These are phyloP conservation scores for Aureobasidium sp. DNA, from an alignment of 2,329 filamentous ascomycete genomes.

Conservation along the genomic window DNA sequence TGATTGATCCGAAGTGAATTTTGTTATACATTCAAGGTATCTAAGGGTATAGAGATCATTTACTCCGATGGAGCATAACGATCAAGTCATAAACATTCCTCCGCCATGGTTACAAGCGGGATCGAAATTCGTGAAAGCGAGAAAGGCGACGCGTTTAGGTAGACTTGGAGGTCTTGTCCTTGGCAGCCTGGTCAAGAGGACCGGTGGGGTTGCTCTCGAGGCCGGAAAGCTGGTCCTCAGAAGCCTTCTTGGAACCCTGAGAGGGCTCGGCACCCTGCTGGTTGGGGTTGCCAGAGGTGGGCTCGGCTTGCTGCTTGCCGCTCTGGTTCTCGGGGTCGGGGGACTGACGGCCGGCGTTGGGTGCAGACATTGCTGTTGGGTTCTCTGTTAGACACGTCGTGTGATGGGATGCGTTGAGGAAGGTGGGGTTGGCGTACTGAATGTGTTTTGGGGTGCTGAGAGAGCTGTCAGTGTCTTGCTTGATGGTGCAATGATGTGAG, in stretches of 20 bases:
- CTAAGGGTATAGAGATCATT: neutral
- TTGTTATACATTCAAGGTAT: conserved; percentile 9
- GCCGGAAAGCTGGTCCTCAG: conserved; percentile 47
- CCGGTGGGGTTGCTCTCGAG: conserved; percentile 61
- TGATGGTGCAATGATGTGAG: neutral
- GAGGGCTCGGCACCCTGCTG: conserved; percentile 40
- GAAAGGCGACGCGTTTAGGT: neutral
- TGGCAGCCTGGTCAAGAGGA: conserved; percentile 53
- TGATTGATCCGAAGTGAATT: neutral
- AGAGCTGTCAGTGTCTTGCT: neutral
- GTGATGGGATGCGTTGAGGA: conserved; percentile 23
- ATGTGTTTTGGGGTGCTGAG: neutral
- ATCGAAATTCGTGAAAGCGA: conserved; percentile 9
- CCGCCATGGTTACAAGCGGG: neutral
- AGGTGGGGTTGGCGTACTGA: conserved; percentile 9
- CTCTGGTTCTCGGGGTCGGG: conserved; percentile 64
- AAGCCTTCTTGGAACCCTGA: conserved; percentile 43
- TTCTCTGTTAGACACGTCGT: conserved; percentile 1
- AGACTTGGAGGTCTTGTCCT: conserved; percentile 55
- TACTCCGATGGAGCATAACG: neutral
- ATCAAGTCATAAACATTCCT: conserved; percentile 15
- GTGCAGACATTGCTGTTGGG: conserved; percentile 52
- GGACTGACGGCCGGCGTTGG: conserved; percentile 64
- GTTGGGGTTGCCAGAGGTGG: conserved; percentile 53
- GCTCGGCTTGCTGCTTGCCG: conserved; percentile 55